These are phyloP conservation scores for Yamadazyma buinensis DNA, from an alignment of 1,139 yeast genomes.

Conservation along the genomic window DNA sequence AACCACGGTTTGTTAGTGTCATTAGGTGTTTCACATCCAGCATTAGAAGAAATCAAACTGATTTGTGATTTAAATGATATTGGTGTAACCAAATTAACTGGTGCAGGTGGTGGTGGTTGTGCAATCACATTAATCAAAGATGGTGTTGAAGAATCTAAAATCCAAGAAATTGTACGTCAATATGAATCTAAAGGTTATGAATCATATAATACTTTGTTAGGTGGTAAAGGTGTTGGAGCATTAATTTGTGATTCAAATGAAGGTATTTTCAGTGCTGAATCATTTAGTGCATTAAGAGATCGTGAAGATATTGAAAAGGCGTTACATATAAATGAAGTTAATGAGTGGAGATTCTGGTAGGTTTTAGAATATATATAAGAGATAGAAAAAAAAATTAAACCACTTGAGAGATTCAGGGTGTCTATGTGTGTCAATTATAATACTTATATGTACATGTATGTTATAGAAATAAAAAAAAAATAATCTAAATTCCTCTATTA, in stretches of 20 bases:
- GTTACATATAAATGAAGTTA: slow-evolving; percentile 38
- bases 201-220: slow-evolving; percentile 78
- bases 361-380: neutral
- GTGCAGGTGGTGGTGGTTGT: slow-evolving; percentile 99
- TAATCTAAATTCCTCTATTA: slow-evolving; percentile 77
- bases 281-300: slow-evolving; percentile 32
- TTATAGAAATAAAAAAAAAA: neutral
- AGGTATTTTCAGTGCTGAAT: slow-evolving; percentile 27
- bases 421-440: too few species aligned
- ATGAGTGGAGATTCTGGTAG: slow-evolving; percentile 63
- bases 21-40: slow-evolving; percentile 90
- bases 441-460: too few species aligned
- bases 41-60: slow-evolving; percentile 67
- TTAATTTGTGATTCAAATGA: slow-evolving; percentile 21
- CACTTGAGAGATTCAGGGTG: too few species aligned
- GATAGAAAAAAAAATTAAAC: too few species aligned
- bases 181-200: slow-evolving; percentile 56
- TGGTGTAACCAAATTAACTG: slow-evolving; percentile 92
- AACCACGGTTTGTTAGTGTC: slow-evolving; percentile 88
- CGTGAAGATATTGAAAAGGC: slow-evolving; percentile 46
- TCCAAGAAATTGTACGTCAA: slow-evolving; percentile 34
- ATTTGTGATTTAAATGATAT: slow-evolving; percentile 57
- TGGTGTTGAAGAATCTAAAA: slow-evolving; percentile 27
- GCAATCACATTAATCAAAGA: slow-evolving; percentile 79
- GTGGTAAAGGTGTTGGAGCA: slow-evolving; percentile 84